A percentile compares a stretch with the other conserved stretches of the same genome.
phyloP scores from a whole-genome alignment of 2,329 filamentous ascomycete species.

The Xylariaceae sp. region DNA sequence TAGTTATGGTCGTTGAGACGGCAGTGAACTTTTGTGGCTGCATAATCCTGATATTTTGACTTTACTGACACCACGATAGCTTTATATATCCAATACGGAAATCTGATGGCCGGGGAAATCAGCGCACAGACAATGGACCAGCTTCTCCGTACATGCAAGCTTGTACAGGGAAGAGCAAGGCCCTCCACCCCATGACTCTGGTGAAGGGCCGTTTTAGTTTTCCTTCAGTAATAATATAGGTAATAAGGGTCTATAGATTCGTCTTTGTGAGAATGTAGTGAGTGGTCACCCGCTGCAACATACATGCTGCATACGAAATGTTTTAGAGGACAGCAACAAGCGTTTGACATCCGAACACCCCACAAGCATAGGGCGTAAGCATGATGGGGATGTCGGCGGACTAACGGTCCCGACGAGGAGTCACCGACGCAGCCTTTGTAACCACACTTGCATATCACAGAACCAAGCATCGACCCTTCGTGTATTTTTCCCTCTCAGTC shows the following conservation, averaged over 20 bases:
- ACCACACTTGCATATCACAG: slow-evolving; percentile 22
- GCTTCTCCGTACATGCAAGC: too few relatives aligned
- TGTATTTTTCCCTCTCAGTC: slow-evolving; percentile 7
- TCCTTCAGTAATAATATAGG: slow-evolving; percentile 1
- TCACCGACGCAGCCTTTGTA: slow-evolving; percentile 19
- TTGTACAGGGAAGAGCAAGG: too few relatives aligned
- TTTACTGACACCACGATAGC: too few relatives aligned
- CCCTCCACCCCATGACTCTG: slow-evolving; percentile 11
- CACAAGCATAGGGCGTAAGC: slow-evolving; percentile 16
- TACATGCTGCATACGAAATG: slow-evolving; percentile 25
- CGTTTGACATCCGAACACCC: slow-evolving; percentile 4
- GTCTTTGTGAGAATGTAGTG: slow-evolving; percentile 13
- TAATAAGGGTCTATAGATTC: slow-evolving; percentile 9
- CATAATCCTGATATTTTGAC: too few relatives aligned
- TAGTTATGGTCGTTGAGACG: too few relatives aligned
- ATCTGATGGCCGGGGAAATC: too few relatives aligned
- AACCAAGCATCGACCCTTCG: slow-evolving; percentile 11
- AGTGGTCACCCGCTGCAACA: slow-evolving; percentile 20
- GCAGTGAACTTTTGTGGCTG: too few relatives aligned
- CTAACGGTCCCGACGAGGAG: slow-evolving; percentile 18
- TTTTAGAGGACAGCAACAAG: slow-evolving; percentile 10
- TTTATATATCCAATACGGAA: too few relatives aligned
- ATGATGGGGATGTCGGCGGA: slow-evolving; percentile 6
- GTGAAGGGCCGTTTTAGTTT: slow-evolving; percentile 8
- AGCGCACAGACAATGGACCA: too few relatives aligned